Evolutionary conservation across 768 basidiomycete species (phyloP).

Genomic region (Suillus decipiens): DNA sequence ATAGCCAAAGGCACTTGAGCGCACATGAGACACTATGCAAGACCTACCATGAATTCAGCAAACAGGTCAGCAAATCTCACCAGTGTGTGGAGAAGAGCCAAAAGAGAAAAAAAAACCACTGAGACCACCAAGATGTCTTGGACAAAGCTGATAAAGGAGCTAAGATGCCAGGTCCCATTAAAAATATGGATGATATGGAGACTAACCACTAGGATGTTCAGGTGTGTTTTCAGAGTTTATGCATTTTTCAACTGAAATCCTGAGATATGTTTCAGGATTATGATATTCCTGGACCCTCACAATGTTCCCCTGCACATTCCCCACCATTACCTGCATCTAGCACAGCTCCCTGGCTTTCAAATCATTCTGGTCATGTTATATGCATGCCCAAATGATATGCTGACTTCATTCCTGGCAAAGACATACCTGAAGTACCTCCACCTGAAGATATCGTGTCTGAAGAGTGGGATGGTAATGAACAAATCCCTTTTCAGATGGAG

Average conservation of each 20-base stretch:
- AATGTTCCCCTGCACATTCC: not conserved
- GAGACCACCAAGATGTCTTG: not conserved
- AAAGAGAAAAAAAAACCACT: constrained; percentile 5
- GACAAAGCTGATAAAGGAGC: too few relatives aligned
- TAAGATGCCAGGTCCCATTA: too few relatives aligned
- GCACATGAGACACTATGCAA: not conserved
- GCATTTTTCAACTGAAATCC: too few relatives aligned
- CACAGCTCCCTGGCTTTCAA: not conserved
- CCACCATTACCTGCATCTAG: too few relatives aligned
- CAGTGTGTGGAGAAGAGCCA: not conserved
- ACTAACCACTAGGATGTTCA: too few relatives aligned
- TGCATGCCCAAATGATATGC: constrained; percentile 1
- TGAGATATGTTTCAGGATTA: not conserved
- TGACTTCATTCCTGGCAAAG: constrained; percentile 7
- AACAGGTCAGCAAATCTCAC: not conserved
- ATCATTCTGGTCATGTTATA: not conserved
- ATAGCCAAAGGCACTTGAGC: constrained; percentile 1
- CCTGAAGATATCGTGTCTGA: not conserved
- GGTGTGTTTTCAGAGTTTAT: too few relatives aligned
- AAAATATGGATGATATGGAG: too few relatives aligned
- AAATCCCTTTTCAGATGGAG: not conserved
- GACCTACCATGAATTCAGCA: not conserved
- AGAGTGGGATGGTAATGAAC: not conserved
- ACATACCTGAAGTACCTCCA: not conserved
- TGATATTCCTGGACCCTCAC: not conserved